Base-by-base conservation (phyloP, 2,329 filamentous ascomycete genomes). In the Corinectria fuckeliana region DNA sequence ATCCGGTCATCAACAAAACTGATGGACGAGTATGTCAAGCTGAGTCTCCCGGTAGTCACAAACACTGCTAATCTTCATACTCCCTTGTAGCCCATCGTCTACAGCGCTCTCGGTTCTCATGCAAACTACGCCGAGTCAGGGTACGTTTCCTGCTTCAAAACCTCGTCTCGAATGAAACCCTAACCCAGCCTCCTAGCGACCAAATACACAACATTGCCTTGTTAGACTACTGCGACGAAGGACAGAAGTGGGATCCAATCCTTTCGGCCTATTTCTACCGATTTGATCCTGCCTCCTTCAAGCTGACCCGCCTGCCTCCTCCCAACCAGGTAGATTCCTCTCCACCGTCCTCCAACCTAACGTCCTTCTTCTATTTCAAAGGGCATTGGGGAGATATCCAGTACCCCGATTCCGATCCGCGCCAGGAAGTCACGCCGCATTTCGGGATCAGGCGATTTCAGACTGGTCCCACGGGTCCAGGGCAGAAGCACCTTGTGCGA, bases 181-280 rank as follows among this genome's bases (percentile, higher is more conserved):
- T 10, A 26, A 11, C 50, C 39, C 7, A 20, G 7, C 7, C 2
- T 23, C 10, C 2, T 25, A 77, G 75, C 1, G 28, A 69, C 8
- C 74, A 76, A 41, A 39, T 76, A 3, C 75, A 77, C 39, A 71
- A 76, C 28, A 60, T 59, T 4, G 75, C 64, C 1, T 16, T 77
- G 38, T 26, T 73, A 10, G 75, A 77, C 54, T 73, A 72, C 30
- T 77, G 75, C 41, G 68, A 76, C n/a, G 59, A 68, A 36, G 75
- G 75, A 1, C 63, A 59, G 16, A 63, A 55, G 5, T 77, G 74
- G 75, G 73, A 77, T 48, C 75, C 75, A 1, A 50, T 76, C 2
- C 65, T 70, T 3, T 76, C 75, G 2, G 75, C 75, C 13, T 75
- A 75, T 58, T 76, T 76, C 39, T 77, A 75, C 41, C 70, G 63